Percentiles rank a stretch among this genome's conserved stretches.
Conservation (phyloP, 495 filamentous ascomycete species). For the Aspergillus incahuasiensis region DNA sequence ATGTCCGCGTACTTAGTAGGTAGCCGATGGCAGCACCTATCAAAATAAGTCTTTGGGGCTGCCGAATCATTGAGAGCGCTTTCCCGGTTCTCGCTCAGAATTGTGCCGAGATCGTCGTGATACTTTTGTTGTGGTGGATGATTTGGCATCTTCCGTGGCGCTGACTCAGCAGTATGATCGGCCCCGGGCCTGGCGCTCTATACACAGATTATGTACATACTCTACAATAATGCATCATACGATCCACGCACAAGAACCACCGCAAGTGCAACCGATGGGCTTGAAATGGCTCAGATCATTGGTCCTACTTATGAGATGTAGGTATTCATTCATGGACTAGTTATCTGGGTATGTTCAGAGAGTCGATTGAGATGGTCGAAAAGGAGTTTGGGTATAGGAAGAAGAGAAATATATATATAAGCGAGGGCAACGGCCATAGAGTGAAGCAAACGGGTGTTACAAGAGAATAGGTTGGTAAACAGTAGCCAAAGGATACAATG, state of each 20-base stretch:
- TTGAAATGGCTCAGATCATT: not conserved
- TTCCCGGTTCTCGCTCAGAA: not conserved
- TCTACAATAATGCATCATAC: constrained; percentile 1
- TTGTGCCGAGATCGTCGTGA: not conserved
- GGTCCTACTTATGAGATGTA: not conserved
- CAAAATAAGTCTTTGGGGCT: too few relatives aligned
- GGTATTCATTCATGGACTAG: constrained; percentile 5
- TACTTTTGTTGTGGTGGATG: not conserved
- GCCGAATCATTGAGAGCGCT: not conserved
- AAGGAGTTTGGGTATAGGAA: not conserved
- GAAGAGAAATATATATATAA: constrained; percentile 5
- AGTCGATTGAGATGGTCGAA: not conserved
- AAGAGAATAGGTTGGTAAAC: not conserved
- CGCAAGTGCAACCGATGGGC: not conserved
- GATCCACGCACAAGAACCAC: too few relatives aligned
- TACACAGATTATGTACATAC: too few relatives aligned
- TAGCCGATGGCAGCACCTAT: too few relatives aligned
- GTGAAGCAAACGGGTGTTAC: not conserved
- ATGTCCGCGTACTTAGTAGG: too few relatives aligned
- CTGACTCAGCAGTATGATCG: too few relatives aligned
- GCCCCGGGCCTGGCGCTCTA: too few relatives aligned
- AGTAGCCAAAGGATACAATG: not conserved
- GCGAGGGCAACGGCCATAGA: not conserved
- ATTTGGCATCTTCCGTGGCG: too few relatives aligned
- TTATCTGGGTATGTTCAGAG: not conserved